A percentile compares a stretch with the other conserved stretches of the same genome.
phyloP scores from a whole-genome alignment of 371 early-diverging fungal species.

The Circinella minor region DNA sequence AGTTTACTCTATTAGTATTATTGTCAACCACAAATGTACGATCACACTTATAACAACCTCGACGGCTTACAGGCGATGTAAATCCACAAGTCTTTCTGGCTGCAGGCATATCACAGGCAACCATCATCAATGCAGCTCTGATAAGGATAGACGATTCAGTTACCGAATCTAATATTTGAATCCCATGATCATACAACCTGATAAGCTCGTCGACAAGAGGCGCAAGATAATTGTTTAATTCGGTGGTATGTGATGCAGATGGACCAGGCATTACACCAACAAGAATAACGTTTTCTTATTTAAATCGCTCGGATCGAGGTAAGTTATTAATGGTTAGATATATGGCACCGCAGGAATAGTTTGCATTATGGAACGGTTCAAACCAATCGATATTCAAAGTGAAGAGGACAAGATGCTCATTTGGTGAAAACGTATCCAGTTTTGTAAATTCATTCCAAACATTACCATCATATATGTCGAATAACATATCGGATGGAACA shows the following conservation, averaged over 20 bases:
- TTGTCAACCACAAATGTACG: neutral
- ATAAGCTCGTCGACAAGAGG: slow-evolving; percentile 18
- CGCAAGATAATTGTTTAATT: slow-evolving; percentile 15
- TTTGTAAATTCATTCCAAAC: too few relatives aligned
- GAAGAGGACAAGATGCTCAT: too few relatives aligned
- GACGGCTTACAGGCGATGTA: neutral
- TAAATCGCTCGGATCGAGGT: too few relatives aligned
- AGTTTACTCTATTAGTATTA: neutral
- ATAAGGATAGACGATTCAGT: neutral
- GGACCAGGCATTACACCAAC: slow-evolving; percentile 20
- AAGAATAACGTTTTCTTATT: neutral
- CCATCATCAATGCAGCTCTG: slow-evolving; percentile 16
- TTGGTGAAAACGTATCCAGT: too few relatives aligned
- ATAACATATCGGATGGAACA: too few relatives aligned
- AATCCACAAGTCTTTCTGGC: slow-evolving; percentile 13
- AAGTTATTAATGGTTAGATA: too few relatives aligned
- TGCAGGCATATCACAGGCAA: slow-evolving; percentile 20
- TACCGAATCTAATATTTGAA: neutral
- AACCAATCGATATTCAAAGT: too few relatives aligned
- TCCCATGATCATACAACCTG: neutral
- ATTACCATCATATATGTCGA: too few relatives aligned
- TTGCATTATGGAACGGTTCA: too few relatives aligned
- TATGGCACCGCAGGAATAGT: too few relatives aligned
- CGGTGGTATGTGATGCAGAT: slow-evolving; percentile 2
- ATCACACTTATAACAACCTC: slow-evolving; percentile 15